Evolutionary conservation across 768 basidiomycete species (phyloP), one percentile per base, ranked within the genome.

Genomic region (Lactarius sp.): DNA sequence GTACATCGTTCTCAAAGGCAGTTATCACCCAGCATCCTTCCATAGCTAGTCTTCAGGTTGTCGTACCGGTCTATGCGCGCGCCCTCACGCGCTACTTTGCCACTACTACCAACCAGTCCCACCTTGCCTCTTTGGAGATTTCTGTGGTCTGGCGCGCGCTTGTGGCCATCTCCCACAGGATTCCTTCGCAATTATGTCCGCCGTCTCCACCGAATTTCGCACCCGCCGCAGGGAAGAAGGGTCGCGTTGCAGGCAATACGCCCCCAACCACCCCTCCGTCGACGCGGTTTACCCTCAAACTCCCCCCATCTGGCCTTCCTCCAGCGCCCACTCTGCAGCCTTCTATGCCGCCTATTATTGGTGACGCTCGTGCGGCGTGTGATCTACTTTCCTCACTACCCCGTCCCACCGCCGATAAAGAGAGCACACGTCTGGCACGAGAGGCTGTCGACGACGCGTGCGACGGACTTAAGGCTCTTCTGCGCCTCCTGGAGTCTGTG

Each of bases 391-490:
- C 73, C 51, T 73, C 75, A 31, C 77, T 92, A 41, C 88, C 90
- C 22, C 81, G 83, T 9, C 90, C 91, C 37, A 70, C 67, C 14
- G 74, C 74, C n/a, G 79, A 79, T 54, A 80, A 77, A 36, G 78
- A 77, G 64, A 71, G 75, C 10, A 80, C 81, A 10, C 77, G 76
- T 31, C 73, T 89, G 9, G 90, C 91, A n/a, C 79, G 80, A 46
- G 90, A 93, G 71, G 91, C 88, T 6, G 89, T 92, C 10, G 85
- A 88, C 59, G 90, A 92, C 69, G 91, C 88, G 2, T 85, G 87
- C 68, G 82, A 81, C 59, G 86, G 84, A 16, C 75, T 92, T 33
- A 75, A 78, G 67, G 80, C 83, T 22, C 73, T 92, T 18, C 76
- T 77, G 16, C 75, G 78, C 10, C 77, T 91, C 33, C 76, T 91